These are phyloP conservation scores for Penicillium lagena DNA, from an alignment of 495 filamentous ascomycete species.

Conservation along the genomic window DNA sequence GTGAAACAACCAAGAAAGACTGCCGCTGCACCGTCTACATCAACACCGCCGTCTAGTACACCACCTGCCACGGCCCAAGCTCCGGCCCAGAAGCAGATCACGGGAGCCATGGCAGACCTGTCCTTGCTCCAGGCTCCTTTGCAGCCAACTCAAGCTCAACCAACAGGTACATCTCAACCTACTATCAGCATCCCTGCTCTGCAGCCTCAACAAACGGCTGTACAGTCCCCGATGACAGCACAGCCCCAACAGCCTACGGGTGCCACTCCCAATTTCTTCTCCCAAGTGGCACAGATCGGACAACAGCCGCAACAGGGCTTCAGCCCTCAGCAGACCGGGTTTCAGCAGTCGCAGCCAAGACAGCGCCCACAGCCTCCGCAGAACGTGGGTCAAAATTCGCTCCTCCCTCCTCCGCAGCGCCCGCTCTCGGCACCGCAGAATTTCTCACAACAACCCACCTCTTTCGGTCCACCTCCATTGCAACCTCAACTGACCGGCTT, in stretches of 20 bases:
- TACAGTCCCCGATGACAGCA: constrained; percentile 43
- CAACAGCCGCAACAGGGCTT: constrained; percentile 25
- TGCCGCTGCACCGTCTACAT: constrained; percentile 18
- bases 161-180: constrained; percentile 29
- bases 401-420: constrained; percentile 74
- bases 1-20: constrained; percentile 80
- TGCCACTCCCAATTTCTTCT: constrained; percentile 46
- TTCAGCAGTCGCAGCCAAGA: constrained; percentile 46
- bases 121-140: constrained; percentile 70
- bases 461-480: constrained; percentile 66
- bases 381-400: constrained; percentile 51
- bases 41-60: constrained; percentile 25
- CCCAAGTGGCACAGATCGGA: constrained; percentile 38
- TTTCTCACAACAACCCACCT: constrained; percentile 60
- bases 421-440: constrained; percentile 88
- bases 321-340: constrained; percentile 40
- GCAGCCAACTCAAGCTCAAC: constrained; percentile 61
- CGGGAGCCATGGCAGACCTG: constrained; percentile 72
- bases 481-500: constrained; percentile 84
- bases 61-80: constrained; percentile 33
- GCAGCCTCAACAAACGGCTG: constrained; percentile 42
- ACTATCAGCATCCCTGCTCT: constrained; percentile 19
- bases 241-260: constrained; percentile 47
- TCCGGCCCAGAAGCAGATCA: constrained; percentile 46
- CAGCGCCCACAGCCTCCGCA: constrained; percentile 71